phyloP scores from a whole-genome alignment of 305 asterid species.

The Euphrasia arctica region DNA sequence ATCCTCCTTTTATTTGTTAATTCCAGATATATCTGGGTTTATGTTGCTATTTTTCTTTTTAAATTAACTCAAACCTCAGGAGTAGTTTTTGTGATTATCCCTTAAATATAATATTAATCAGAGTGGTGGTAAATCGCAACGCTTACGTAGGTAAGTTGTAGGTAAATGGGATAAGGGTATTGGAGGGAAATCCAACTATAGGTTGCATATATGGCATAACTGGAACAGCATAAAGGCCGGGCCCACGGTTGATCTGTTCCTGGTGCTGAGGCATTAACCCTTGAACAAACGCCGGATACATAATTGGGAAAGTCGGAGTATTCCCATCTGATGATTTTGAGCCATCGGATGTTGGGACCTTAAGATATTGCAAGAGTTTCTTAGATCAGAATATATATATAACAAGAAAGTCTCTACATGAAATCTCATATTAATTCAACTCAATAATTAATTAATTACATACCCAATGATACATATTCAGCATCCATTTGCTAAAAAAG shows the following conservation, averaged over 20 bases:
- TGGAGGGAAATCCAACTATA: slow-evolving; percentile 46
- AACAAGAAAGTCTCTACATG: slow-evolving; percentile 4
- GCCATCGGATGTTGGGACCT: slow-evolving; percentile 46
- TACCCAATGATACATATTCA: not conserved
- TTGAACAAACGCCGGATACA: slow-evolving; percentile 62
- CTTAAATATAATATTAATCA: not conserved
- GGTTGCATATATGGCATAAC: slow-evolving; percentile 56
- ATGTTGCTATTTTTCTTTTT: not conserved
- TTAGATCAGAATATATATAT: slow-evolving; percentile 22
- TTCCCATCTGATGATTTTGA: slow-evolving; percentile 50
- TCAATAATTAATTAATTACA: not conserved
- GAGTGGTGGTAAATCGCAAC: slow-evolving; percentile 6
- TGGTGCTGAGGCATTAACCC: slow-evolving; percentile 47
- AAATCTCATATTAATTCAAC: not conserved
- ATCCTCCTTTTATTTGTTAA: no score
- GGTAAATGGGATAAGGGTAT: slow-evolving; percentile 62
- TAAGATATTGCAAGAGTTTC: slow-evolving; percentile 16
- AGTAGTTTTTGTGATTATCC: not conserved
- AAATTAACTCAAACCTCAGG: not conserved
- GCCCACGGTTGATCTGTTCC: slow-evolving; percentile 72
- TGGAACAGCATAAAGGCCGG: slow-evolving; percentile 90
- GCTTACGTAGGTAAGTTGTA: slow-evolving; percentile 47
- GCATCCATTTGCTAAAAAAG: no score
- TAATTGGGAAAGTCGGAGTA: slow-evolving; percentile 43
- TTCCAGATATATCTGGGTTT: no score